These are phyloP conservation scores for Cyberlindnera mycetangii DNA, from an alignment of 805 yeast genomes.

Conservation along the genomic window DNA sequence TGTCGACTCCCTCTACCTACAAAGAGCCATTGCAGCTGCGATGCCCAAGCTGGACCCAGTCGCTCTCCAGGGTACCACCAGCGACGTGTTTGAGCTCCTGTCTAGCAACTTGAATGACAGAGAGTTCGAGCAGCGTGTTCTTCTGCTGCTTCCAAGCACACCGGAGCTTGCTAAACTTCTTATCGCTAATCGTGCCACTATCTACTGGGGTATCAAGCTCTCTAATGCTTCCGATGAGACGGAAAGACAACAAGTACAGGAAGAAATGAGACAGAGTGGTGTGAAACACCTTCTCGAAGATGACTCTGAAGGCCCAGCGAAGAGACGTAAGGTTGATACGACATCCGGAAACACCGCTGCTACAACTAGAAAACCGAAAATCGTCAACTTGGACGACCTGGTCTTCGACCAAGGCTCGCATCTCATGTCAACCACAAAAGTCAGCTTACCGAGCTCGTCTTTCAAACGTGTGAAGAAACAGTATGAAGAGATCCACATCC, in stretches of 20 bases:
- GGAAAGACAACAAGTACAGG: constrained; percentile 34
- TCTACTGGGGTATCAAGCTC: constrained; percentile 55
- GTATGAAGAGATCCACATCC: constrained; percentile 91
- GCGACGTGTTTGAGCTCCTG: constrained; percentile 39
- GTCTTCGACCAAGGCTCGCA: constrained; percentile 73
- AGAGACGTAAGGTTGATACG: constrained; percentile 26
- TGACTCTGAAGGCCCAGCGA: constrained; percentile 18
- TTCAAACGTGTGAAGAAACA: constrained; percentile 66
- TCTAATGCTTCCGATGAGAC: constrained; percentile 35
- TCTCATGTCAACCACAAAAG: constrained; percentile 60
- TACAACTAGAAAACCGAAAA: constrained; percentile 39
- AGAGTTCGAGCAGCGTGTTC: constrained; percentile 51
- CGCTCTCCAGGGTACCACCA: constrained; percentile 38
- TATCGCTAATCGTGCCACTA: constrained; percentile 45
- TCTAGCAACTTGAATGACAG: constrained; percentile 35
- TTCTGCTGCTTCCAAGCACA: constrained; percentile 51
- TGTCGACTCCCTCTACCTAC: constrained; percentile 52
- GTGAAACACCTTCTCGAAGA: constrained; percentile 38
- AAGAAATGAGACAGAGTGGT: constrained; percentile 44
- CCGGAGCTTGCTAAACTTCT: constrained; percentile 47
- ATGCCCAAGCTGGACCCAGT: constrained; percentile 37
- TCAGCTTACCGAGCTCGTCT: constrained; percentile 80
- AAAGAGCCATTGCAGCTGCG: constrained; percentile 41
- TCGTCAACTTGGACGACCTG: constrained; percentile 61
- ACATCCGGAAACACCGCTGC: not conserved